Conservation (phyloP, 306 rosid species). For the Trifolium repens region DNA sequence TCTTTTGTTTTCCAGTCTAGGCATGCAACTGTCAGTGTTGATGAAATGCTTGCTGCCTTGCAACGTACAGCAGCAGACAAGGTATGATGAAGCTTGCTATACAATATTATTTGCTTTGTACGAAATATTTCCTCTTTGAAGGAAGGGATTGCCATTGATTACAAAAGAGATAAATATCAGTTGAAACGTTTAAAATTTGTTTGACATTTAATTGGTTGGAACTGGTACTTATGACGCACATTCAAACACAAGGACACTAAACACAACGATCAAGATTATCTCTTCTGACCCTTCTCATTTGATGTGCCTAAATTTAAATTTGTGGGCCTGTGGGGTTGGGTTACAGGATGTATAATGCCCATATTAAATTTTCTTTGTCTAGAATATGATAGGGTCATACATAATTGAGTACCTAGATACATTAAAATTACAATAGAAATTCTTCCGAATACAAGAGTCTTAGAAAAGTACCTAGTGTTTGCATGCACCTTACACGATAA, state of each 20-base stretch:
- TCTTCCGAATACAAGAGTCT: too few species aligned
- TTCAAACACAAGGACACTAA: not conserved
- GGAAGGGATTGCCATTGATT: slow-evolving; percentile 7
- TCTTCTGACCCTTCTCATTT: not conserved
- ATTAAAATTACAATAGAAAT: too few species aligned
- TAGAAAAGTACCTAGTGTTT: too few species aligned
- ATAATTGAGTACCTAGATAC: too few species aligned
- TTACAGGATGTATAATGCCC: not conserved
- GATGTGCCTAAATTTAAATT: not conserved
- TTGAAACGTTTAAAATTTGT: not conserved
- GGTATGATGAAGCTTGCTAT: slow-evolving; percentile 51
- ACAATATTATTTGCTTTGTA: slow-evolving; percentile 30
- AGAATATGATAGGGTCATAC: too few species aligned
- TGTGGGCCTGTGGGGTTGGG: not conserved
- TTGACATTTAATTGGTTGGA: slow-evolving; percentile 12
- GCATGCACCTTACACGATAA: too few species aligned
- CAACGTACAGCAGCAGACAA: slow-evolving; percentile 61
- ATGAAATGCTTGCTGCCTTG: slow-evolving; percentile 87
- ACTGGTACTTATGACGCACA: not conserved
- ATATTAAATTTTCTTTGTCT: too few species aligned
- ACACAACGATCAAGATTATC: not conserved
- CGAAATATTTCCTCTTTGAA: slow-evolving; percentile 10
- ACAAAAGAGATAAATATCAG: not conserved
- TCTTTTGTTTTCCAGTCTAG: slow-evolving; percentile 65
- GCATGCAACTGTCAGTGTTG: slow-evolving; percentile 86